Conservation (phyloP, 139 green algal species). For the Closterium sp. region DNA sequence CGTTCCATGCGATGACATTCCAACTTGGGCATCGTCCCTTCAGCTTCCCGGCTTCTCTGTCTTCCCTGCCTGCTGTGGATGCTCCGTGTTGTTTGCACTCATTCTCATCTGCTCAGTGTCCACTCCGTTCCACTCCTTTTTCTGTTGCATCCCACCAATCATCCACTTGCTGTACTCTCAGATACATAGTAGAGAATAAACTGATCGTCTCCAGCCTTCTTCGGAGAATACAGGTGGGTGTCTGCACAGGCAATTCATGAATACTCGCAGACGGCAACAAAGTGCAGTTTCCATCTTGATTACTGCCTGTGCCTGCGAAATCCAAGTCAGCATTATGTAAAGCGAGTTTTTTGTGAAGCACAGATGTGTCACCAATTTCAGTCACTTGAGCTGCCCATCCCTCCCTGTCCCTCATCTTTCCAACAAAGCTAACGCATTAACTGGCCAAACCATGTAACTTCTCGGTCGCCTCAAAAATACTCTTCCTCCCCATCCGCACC, state of each 20-base stretch:
- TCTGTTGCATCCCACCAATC: not conserved
- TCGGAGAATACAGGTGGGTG: constrained; percentile 8
- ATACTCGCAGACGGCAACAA: not conserved
- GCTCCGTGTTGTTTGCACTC: not conserved
- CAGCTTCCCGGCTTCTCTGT: no score
- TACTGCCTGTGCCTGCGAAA: no score
- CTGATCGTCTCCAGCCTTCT: not conserved
- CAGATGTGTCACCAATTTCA: not conserved
- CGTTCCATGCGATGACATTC: no score
- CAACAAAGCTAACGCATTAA: not conserved
- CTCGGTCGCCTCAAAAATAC: no score
- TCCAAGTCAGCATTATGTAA: no score
- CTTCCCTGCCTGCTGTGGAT: no score
- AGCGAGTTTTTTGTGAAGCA: no score
- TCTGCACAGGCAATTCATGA: not conserved
- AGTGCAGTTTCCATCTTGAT: not conserved
- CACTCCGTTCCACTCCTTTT: not conserved
- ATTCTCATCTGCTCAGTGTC: not conserved
- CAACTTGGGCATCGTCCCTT: no score
- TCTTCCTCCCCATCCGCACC: not conserved
- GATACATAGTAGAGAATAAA: constrained; percentile 22
- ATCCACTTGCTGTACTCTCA: not conserved
- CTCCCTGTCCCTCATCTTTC: not conserved
- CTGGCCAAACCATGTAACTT: no score
- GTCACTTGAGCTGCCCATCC: constrained; percentile 7